Percentiles rank a stretch among this genome's conserved stretches.
phyloP scores from a whole-genome alignment of 2,329 filamentous ascomycete genomes.

The Phialophora tarda region DNA sequence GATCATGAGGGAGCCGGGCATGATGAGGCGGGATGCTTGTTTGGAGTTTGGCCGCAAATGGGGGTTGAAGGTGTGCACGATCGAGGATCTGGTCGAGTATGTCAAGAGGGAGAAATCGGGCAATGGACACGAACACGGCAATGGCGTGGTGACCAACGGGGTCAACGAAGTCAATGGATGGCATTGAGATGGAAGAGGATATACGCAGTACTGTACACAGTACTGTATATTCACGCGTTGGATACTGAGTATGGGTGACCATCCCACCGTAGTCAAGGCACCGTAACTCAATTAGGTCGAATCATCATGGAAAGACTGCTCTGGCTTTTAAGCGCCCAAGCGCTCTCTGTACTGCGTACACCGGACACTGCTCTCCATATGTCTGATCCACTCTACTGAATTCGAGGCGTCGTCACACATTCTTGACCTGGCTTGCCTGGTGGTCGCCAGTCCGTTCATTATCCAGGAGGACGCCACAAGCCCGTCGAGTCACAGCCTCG shows the following conservation, averaged over 20 bases:
- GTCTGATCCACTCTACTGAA: background rate
- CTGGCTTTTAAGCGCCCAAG: background rate
- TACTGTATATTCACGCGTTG: background rate
- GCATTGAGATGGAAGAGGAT: background rate
- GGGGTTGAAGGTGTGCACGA: constrained; percentile 92
- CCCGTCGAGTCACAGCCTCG: background rate
- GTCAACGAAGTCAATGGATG: constrained; percentile 19
- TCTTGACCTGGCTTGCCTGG: background rate
- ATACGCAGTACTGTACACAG: background rate
- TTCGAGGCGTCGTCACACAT: background rate
- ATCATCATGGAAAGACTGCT: background rate
- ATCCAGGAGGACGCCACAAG: background rate
- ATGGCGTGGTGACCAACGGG: constrained; percentile 19
- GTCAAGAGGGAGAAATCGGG: constrained; percentile 55
- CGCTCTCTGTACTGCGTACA: background rate
- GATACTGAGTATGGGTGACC: background rate
- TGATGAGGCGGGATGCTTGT: constrained; percentile 90
- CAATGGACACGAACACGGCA: constrained; percentile 2
- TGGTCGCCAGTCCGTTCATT: background rate
- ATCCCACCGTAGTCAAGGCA: background rate
- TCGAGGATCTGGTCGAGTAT: constrained; percentile 83
- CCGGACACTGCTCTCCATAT: background rate
- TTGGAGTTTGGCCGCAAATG: constrained; percentile 84
- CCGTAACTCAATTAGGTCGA: background rate
- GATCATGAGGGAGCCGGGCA: constrained; percentile 69